Evolutionary conservation across 257 asterid species (phyloP), one percentile per base, ranked within the genome.

Genomic region (Plectranthus barbatus): DNA sequence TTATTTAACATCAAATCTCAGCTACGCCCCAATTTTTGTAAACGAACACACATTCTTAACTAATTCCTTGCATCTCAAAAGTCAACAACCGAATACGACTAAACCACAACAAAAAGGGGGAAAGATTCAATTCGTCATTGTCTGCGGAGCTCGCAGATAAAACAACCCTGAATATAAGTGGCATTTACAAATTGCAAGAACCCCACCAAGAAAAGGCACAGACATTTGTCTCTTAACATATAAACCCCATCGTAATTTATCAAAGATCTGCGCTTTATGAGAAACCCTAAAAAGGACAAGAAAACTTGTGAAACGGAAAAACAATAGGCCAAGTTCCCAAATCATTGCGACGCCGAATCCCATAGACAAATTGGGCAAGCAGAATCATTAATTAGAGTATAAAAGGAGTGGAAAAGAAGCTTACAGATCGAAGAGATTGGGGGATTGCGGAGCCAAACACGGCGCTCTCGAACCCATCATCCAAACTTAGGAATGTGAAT

Each of bases 381-480:
- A 6, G 56, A 70, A 59, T 36, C 6, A 62, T 21, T 18, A 26
- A 52, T 12, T 29, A 26, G 54, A 21, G 19, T 58, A 11, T 42
- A 66, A 49, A 62, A 42, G 7, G 44, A 64, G 68, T 66, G 50
- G 42, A 64, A 73, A 70, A n/a, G 37, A 53, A 76, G 72, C 81
- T 73, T 67, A 72, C 81, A 49, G 84, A 79, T 79, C 84, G 81
- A 73, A 49, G 75, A 76, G 64, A 46, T 33, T 50, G 75, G 29
- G 19, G 34, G n/a, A 18, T 63, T 33, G 45, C 10, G 69, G 47
- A 74, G 65, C 75, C 80, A 67, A 67, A 71, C 49, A 55, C 66
- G 67, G 72, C 40, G 74, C 64, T 70, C 26, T 54, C 31, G 67
- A 76, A 69, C 65, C 79, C 84, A 69, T 70, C 73, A 44, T 66